Conservation (phyloP, 345 rosid species). For the Raphanus raphanistrum region DNA sequence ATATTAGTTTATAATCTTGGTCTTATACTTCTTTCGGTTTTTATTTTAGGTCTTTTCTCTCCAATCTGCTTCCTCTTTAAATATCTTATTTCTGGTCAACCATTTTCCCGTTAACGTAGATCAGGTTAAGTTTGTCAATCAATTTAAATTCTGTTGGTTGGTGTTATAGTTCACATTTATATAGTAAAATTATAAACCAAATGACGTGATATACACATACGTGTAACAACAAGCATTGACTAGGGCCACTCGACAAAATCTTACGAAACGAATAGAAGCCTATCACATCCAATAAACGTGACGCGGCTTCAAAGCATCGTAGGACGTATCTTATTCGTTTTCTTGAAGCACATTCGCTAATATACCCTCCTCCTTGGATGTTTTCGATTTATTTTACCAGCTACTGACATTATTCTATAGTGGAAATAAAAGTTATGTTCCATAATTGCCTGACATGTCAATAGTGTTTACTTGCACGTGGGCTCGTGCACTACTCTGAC, state of each 20-base stretch:
- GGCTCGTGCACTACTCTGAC: constrained; percentile 9
- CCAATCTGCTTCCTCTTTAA: not conserved
- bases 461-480: constrained; percentile 3
- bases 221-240: not conserved
- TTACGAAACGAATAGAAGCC: not conserved
- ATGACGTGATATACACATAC: not conserved
- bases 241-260: not conserved
- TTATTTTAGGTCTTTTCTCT: not conserved
- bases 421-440: not conserved
- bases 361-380: not conserved
- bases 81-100: not conserved
- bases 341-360: not conserved
- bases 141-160: not conserved
- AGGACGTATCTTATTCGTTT: not conserved
- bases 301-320: not conserved
- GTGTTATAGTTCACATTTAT: not conserved
- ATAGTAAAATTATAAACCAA: not conserved
- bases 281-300: not conserved
- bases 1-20: not conserved
- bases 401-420: not conserved
- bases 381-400: not conserved
- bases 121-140: not conserved
- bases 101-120: not conserved
- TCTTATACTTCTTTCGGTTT: too few species aligned
- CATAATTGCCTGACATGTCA: not conserved